phyloP scores from a whole-genome alignment of 78 protist species.

The Isochrysis galbana region DNA sequence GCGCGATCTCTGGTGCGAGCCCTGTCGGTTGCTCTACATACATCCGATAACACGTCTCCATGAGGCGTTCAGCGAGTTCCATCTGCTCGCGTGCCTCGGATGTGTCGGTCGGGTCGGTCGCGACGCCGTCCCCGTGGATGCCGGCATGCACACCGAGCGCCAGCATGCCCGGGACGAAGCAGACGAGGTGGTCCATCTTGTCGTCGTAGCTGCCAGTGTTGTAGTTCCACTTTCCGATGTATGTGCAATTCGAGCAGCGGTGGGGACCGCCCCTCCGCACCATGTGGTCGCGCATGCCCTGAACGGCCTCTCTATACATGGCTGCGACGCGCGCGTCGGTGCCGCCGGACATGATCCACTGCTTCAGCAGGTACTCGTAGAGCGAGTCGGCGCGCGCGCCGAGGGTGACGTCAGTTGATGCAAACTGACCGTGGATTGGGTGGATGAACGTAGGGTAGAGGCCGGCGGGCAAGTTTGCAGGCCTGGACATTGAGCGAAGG shows the following conservation, averaged over 20 bases:
- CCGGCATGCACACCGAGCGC: conserved; percentile 50
- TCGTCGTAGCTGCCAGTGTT: neutral
- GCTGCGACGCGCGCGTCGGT: conserved; percentile 1
- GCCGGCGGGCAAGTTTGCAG: neutral
- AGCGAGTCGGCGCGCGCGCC: conserved; percentile 78
- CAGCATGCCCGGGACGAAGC: conserved; percentile 91
- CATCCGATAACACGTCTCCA: conserved; percentile 61
- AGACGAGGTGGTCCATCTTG: conserved; percentile 84
- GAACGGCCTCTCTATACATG: conserved; percentile 46
- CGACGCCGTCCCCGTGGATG: neutral
- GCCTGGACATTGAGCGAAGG: neutral
- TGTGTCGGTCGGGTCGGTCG: neutral
- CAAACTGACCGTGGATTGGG: neutral
- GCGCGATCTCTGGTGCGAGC: conserved; percentile 64
- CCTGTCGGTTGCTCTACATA: conserved; percentile 33
- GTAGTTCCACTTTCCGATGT: neutral
- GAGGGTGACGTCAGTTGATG: neutral
- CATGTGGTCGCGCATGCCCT: neutral
- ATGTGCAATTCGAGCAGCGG: neutral
- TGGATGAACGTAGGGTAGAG: conserved; percentile 24
- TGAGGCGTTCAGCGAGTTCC: conserved; percentile 37
- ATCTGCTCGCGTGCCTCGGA: neutral
- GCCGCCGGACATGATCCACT: neutral
- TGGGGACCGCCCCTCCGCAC: neutral
- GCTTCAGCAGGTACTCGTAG: conserved; percentile 84